Base-by-base conservation (phyloP, 352 stramenopile species). In the Pythium sp. region DNA sequence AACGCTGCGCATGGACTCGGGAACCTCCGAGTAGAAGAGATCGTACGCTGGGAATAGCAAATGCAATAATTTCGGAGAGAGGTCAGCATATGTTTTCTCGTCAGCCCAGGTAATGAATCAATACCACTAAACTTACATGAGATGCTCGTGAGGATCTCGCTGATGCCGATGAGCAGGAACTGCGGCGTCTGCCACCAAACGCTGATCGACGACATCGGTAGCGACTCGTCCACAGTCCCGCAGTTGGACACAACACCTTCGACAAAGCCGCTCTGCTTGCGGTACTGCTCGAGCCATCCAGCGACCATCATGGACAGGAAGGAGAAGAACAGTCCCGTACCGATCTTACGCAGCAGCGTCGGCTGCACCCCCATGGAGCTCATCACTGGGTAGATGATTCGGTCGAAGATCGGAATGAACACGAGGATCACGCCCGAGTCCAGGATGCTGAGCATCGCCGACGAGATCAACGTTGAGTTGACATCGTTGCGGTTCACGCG, bases 21-120 rank as follows among this genome's bases (percentile, higher is more conserved):
- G 92, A 4, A 96, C 91, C 72, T 98, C 90, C 20, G 89, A 94
- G 72, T 97, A 97, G 71, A 97, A 98, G n/a, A 98, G 71, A 69
- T 95, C 89, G 76, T 95, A 95, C 9, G 89, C 79, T 90, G 26
- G 28, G 53, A 65, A 30, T 71, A 49, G 0, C n/a, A 28, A 36
- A 41, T 18, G 59, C 30, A 38, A 32, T 3, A 15, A 32, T 38
- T 28, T 58, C 38, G 56, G 20, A 67, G 8, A 14, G 1, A 34
- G 24, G 41, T 18, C 18, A 55, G 56, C 6, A 24, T 32, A 11
- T 22, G 20, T 46, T 46, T 20, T 26, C 11, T 11, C 1, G 32
- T 8, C 9, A 51, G 43, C 28, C 49, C 43, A 28, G 49, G 64
- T 5, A 30, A 58, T 53, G 30, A 14, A 62, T 12, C 57, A 51